Conservation (phyloP, 73 alveolate genomes). For the Paramecium pentaurelia region DNA sequence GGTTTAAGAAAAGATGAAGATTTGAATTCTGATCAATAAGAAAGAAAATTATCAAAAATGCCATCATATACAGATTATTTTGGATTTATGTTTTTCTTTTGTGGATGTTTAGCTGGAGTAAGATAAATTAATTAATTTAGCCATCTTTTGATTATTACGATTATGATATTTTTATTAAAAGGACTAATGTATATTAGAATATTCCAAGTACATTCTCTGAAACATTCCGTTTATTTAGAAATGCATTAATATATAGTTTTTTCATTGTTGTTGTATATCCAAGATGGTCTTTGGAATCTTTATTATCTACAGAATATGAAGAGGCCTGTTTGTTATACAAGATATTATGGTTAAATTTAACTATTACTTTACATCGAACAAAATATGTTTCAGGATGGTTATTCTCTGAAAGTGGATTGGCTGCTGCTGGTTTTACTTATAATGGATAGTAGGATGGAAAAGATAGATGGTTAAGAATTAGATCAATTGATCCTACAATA, state of each 20-base stretch:
- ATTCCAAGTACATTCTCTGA: conserved; percentile 60
- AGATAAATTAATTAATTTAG: neutral
- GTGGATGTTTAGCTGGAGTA: conserved; percentile 82
- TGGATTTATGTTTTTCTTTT: conserved; percentile 78
- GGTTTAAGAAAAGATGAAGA: conserved; percentile 39
- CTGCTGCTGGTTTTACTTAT: conserved; percentile 70
- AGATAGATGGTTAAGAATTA: conserved; percentile 23
- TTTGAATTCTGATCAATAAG: conserved; percentile 26
- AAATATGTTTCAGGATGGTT: conserved; percentile 65
- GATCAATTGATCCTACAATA: conserved; percentile 34
- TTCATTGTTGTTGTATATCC: conserved; percentile 58
- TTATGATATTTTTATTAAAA: conserved; percentile 70
- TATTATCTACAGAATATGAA: conserved; percentile 75
- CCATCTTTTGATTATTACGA: conserved; percentile 93
- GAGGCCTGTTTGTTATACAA: conserved; percentile 37
- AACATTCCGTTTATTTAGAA: conserved; percentile 63
- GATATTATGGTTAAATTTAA: conserved; percentile 68
- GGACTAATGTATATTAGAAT: conserved; percentile 66
- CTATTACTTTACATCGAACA: conserved; percentile 63
- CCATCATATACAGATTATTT: conserved; percentile 79
- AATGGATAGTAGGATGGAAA: conserved; percentile 71
- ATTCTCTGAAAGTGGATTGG: conserved; percentile 50
- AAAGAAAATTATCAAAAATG: conserved; percentile 44
- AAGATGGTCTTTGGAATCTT: conserved; percentile 63
- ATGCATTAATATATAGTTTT: conserved; percentile 66